phyloP scores from a whole-genome alignment of 768 basidiomycete genomes.

The Leucosporidium yakuticum region DNA sequence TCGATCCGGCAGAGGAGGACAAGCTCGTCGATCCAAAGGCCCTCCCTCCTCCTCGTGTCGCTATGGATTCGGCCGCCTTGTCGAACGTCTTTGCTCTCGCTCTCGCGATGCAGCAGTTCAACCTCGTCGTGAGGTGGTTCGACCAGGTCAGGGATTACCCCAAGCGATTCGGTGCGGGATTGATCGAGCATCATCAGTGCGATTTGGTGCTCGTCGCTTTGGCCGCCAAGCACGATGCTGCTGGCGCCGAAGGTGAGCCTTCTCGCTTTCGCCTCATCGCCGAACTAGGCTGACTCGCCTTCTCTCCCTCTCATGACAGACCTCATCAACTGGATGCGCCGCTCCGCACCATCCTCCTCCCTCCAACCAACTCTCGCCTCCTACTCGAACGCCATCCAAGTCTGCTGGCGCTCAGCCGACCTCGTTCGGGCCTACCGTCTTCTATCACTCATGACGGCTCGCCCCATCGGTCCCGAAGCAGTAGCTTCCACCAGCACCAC shows the following conservation, averaged over 20 bases:
- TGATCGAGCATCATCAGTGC: neutral
- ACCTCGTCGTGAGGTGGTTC: constrained; percentile 14
- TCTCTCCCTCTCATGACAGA: neutral
- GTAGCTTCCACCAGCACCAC: neutral
- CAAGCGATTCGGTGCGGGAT: constrained; percentile 16
- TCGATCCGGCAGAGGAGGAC: neutral
- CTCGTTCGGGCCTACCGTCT: neutral
- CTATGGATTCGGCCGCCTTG: constrained; percentile 1
- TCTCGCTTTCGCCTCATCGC: neutral
- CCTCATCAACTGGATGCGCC: constrained; percentile 2
- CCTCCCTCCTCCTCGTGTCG: neutral
- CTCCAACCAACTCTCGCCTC: neutral
- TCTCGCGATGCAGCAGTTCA: constrained; percentile 6
- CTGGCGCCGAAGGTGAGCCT: constrained; percentile 17
- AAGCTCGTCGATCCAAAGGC: neutral
- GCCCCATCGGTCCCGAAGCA: neutral
- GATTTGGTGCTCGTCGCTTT: constrained; percentile 21
- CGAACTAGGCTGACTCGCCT: neutral
- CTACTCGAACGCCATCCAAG: constrained; percentile 4
- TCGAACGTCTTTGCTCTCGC: constrained; percentile 2
- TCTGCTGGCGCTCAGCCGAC: constrained; percentile 7
- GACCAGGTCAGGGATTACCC: constrained; percentile 24
- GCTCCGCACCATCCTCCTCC: neutral
- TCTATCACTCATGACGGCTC: neutral
- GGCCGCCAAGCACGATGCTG: constrained; percentile 1